Base-by-base conservation (phyloP, 208 protist species). In the Trypanosoma melophagium region DNA sequence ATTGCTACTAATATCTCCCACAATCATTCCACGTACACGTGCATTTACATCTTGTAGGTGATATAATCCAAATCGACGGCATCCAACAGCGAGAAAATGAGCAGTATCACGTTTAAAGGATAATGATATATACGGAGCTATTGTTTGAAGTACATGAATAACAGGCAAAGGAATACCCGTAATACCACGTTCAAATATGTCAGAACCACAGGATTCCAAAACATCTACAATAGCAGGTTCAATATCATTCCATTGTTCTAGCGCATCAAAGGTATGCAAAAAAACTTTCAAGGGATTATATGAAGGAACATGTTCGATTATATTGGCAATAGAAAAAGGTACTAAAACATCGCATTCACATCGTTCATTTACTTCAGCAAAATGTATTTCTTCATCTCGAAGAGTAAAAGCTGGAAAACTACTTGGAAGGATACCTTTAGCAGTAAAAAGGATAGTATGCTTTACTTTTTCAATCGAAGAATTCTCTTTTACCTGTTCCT, bases 31-130 rank as follows among this genome's bases (percentile, higher is more conserved):
- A 14, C 75, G 69, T 38, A 86, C 58, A 16, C 25, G 14, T 7
- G 77, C 56, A 58, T 66, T 49, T n/a, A 49, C 55, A 60, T 93
- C 79, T 47, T 92, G 83, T 35, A 96, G 61, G 62, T 78, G 56
- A 28, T 87, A 76, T 2, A 91, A 69, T 8, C 80, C 90, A 71
- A 79, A 96, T n/a, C 90, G 78, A 7, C 78, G 80, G 69, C 86
- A 92, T 51, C 81, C 84, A 16, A 90, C 67, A 12, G 83, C 59
- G 3, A 94, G 47, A 60, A 93, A 96, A 60, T 85, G 80, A 19
- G 77, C 61, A 16, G 85, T 76, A 42, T 83, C 71, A 24, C 71
- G 59, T 60, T 94, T 92, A 35, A 91, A 74, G 0, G 65, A 24
- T 8, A 89, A 58, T 7, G 87, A 83, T 17, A 93, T 68, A 35